Evolutionary conservation across 129 eudicot species (phyloP), one percentile per base, ranked within the genome.

Genomic region (Flaveria sonorensis): DNA sequence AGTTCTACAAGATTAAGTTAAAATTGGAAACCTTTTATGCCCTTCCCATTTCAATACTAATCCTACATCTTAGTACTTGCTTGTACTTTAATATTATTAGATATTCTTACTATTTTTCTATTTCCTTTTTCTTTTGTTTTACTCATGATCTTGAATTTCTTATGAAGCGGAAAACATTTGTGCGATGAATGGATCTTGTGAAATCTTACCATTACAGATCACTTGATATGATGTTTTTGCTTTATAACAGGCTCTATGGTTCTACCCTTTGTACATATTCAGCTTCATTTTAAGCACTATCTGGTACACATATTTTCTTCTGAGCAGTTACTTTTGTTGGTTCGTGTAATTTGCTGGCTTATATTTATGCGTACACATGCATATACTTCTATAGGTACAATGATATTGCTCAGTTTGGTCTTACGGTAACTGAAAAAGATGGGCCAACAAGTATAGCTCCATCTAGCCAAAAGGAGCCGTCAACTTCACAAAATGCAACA

Each of bases 391-490:
- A 42, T 76, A 95, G 99, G 99, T 95, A 95, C 84, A 95, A 82
- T 71, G 99, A 95, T 82, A 95, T 95, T 80, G 99, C 99, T 80
- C 85, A 86, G 52, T 86, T 83, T 82, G 99, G 96, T 36, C 89
- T 92, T 73, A 77, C 77, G 70, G 96, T 96, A 10, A 88, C 86
- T 36, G 91, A 51, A 75, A 85, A 82, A 63, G 45, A 74, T 10
- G 83, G 78, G 77, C 43, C 82, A 16, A 18, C 72, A 46, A 63
- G 68, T 65, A 10, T 67, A 67, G 70, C 74, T 62, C 48, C 73
- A 72, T 65, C 87, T 19, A 79, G 32, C 57, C 81, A 83, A 79
- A 81, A 80, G 63, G 88, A 84, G 78, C 67, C 83, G 63, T 66
- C 92, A 36, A 62, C 82, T 47, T 73, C 83, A 62, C 84, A 81